Conservation (phyloP, 2,329 filamentous ascomycete genomes). For the Nigrospora sphaerica region DNA sequence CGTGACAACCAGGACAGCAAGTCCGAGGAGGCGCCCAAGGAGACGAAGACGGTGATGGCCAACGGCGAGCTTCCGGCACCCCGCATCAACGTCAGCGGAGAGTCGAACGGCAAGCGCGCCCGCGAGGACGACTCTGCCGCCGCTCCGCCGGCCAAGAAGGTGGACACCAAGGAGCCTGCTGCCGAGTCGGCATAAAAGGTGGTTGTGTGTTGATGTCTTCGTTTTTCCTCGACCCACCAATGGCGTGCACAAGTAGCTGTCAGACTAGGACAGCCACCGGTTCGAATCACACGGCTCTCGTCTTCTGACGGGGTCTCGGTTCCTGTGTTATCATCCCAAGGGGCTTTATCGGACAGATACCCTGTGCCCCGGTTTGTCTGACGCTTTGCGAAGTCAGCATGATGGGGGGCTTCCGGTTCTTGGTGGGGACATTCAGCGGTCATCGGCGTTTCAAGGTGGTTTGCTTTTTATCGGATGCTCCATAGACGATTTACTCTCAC, state of each 20-base stretch:
- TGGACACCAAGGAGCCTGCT: conserved; percentile 41
- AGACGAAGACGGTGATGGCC: conserved; percentile 9
- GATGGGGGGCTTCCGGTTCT: neutral
- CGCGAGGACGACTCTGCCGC: conserved; percentile 38
- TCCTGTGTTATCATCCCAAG: neutral
- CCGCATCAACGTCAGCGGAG: conserved; percentile 38
- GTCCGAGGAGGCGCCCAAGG: conserved; percentile 14
- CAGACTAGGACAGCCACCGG: no score
- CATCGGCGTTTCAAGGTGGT: neutral
- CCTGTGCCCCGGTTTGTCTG: no score
- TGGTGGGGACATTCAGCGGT: conserved; percentile 3
- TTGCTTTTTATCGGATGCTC: conserved; percentile 3
- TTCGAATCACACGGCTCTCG: no score
- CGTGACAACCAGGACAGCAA: conserved; percentile 26
- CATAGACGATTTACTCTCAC: neutral
- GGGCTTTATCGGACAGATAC: no score
- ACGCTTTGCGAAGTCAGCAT: no score
- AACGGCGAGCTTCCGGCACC: conserved; percentile 28
- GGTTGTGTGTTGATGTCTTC: neutral
- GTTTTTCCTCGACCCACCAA: no score
- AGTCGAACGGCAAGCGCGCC: conserved; percentile 44
- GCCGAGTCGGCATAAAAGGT: conserved; percentile 13
- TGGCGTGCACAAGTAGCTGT: no score
- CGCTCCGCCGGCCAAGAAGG: conserved; percentile 55
- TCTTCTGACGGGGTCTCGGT: neutral